A percentile compares a stretch with the other conserved stretches of the same genome.
Evolutionary conservation across 352 stramenopile species (phyloP).

Genomic region (Globisporangium sylvaticum): DNA sequence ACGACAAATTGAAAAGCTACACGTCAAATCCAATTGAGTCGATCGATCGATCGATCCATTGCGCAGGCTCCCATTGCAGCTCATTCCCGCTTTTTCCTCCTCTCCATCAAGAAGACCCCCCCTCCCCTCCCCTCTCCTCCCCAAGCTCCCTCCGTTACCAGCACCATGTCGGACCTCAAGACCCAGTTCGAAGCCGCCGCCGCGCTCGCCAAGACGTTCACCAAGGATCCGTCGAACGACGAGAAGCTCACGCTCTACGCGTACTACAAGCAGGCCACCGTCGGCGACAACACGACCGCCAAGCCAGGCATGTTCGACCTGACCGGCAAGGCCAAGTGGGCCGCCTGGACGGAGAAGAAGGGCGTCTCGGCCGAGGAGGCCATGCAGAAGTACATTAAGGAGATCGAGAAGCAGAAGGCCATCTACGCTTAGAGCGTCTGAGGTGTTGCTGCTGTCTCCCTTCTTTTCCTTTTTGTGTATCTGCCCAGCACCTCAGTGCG

Average conservation of each 20-base stretch:
- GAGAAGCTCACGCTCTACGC: conserved; percentile 89
- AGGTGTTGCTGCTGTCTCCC: background rate
- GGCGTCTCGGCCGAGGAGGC: conserved; percentile 77
- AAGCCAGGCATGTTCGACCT: conserved; percentile 87
- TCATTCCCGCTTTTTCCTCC: conserved; percentile 17
- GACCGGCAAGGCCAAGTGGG: conserved; percentile 87
- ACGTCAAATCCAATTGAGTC: conserved; percentile 2
- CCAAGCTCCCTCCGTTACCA: background rate
- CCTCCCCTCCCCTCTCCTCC: background rate
- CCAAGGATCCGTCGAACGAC: conserved; percentile 78
- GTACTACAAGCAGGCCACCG: conserved; percentile 89
- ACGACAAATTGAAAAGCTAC: conserved; percentile 1
- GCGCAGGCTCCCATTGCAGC: background rate
- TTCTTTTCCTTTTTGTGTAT: background rate
- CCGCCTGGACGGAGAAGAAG: conserved; percentile 86
- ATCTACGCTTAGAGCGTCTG: conserved; percentile 58
- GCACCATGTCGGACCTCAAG: conserved; percentile 79
- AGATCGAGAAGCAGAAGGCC: conserved; percentile 82
- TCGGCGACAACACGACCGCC: conserved; percentile 80
- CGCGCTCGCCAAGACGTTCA: conserved; percentile 77
- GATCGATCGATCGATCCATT: background rate
- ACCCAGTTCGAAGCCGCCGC: conserved; percentile 80
- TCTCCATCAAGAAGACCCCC: conserved; percentile 10
- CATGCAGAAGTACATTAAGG: conserved; percentile 85
- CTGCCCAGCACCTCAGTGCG: background rate